Conservation (phyloP, 2,329 filamentous ascomycete genomes). For the Nemania sp. region DNA sequence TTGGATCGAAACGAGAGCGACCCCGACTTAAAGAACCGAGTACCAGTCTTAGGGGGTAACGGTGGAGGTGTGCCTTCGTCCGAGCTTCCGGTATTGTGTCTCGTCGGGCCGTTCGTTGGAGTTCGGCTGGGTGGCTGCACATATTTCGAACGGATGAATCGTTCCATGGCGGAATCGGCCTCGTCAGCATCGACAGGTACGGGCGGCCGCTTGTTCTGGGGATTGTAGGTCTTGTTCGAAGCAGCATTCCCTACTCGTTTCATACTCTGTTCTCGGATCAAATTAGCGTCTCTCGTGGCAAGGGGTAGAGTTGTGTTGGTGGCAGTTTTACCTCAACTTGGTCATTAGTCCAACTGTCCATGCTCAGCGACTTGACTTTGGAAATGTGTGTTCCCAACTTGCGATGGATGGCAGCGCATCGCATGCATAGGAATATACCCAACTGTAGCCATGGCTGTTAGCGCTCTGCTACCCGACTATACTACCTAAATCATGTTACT, state of each 20-base stretch:
- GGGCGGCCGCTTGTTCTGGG: conserved; percentile 82
- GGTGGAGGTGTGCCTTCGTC: conserved; percentile 71
- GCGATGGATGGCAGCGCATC: conserved; percentile 93
- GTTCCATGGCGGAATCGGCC: conserved; percentile 92
- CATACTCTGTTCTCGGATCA: conserved; percentile 76
- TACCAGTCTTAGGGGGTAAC: conserved; percentile 71
- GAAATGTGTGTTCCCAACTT: conserved; percentile 98
- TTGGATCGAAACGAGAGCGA: conserved; percentile 73
- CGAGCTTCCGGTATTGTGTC: conserved; percentile 60
- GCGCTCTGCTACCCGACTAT: conserved; percentile 24
- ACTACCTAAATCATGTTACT: conserved; percentile 4
- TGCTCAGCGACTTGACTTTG: conserved; percentile 98
- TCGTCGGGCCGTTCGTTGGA: conserved; percentile 52
- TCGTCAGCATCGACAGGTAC: conserved; percentile 93
- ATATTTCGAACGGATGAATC: conserved; percentile 96
- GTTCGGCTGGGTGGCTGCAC: conserved; percentile 65
- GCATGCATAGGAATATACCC: conserved; percentile 97
- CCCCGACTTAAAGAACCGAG: conserved; percentile 68
- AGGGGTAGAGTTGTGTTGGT: background rate
- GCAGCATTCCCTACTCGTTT: conserved; percentile 86
- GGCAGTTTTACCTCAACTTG: conserved; percentile 85
- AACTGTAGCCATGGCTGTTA: conserved; percentile 66
- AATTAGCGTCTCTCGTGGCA: conserved; percentile 39
- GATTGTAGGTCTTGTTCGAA: conserved; percentile 92
- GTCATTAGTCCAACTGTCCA: conserved; percentile 97